phyloP scores from a whole-genome alignment of 1,284 basidiomycete genomes.

The Apiotrichum sp. region DNA sequence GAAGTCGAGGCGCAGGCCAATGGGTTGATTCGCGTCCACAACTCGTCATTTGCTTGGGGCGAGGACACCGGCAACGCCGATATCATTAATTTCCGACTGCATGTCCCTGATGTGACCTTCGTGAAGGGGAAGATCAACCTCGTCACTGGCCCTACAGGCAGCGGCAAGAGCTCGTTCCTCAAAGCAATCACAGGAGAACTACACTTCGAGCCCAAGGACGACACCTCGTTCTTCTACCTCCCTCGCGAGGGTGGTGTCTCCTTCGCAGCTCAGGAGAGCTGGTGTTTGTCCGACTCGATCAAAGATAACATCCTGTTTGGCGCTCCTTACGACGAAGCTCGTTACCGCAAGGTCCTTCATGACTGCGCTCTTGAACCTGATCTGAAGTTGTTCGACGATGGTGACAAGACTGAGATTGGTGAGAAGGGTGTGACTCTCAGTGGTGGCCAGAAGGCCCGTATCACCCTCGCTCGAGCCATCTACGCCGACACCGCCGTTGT shows the following conservation, averaged over 20 bases:
- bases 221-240: constrained; percentile 60
- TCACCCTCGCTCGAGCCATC: constrained; percentile 67
- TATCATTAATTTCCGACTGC: constrained; percentile 50
- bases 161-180: constrained; percentile 45
- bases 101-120: constrained; percentile 55
- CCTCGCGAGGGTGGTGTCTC: constrained; percentile 63
- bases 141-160: constrained; percentile 56
- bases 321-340: constrained; percentile 50
- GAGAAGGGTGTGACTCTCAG: constrained; percentile 50
- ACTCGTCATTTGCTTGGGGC: constrained; percentile 41
- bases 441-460: constrained; percentile 62
- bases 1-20: constrained; percentile 32
- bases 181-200: constrained; percentile 53
- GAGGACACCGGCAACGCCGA: constrained; percentile 21
- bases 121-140: constrained; percentile 56
- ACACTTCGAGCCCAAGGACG: constrained; percentile 48
- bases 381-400: constrained; percentile 61
- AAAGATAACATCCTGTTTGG: constrained; percentile 58
- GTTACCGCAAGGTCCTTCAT: constrained; percentile 56
- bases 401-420: constrained; percentile 61
- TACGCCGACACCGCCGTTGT: constrained; percentile 60
- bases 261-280: constrained; percentile 70
- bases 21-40: constrained; percentile 38
- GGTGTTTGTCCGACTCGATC: constrained; percentile 53
- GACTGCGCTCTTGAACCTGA: constrained; percentile 62